phyloP scores from a whole-genome alignment of 768 basidiomycete genomes.

The Chalciporus chontae region DNA sequence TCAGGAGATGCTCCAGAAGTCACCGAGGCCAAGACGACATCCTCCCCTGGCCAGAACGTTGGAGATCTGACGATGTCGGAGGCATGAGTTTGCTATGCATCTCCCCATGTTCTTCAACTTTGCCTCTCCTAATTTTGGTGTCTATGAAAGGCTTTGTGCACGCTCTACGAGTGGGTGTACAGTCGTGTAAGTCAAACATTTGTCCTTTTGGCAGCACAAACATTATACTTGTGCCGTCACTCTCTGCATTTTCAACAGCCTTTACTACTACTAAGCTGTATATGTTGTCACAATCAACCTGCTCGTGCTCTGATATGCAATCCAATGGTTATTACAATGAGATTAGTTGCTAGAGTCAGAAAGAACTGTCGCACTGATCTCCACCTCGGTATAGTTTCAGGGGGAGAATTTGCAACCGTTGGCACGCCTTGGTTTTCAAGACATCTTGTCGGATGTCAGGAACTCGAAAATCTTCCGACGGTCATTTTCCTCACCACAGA shows the following conservation, averaged over 20 bases:
- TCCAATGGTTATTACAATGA: constrained; percentile 8
- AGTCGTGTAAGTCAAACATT: constrained; percentile 17
- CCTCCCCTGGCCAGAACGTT: constrained; percentile 25
- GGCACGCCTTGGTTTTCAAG: no score
- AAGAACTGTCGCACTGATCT: no score
- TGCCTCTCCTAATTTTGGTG: constrained; percentile 14
- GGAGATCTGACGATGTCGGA: constrained; percentile 44
- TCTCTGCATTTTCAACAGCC: constrained; percentile 18
- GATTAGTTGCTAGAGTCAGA: no score
- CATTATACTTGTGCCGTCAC: constrained; percentile 12
- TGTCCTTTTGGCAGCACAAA: constrained; percentile 19
- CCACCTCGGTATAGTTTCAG: no score
- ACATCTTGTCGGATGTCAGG: no score
- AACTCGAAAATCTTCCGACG: no score
- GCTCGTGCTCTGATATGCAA: constrained; percentile 17
- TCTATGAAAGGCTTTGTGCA: constrained; percentile 7
- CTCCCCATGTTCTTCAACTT: constrained; percentile 6
- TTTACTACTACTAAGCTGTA: constrained; percentile 24
- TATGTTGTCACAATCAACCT: constrained; percentile 24
- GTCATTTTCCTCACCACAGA: no score
- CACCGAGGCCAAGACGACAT: constrained; percentile 18
- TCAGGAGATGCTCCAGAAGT: constrained; percentile 17
- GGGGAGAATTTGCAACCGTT: no score
- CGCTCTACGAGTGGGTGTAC: not conserved
- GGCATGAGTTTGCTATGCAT: constrained; percentile 23